phyloP scores from a whole-genome alignment of 495 filamentous ascomycete species.

The Penicillium subrubescens region DNA sequence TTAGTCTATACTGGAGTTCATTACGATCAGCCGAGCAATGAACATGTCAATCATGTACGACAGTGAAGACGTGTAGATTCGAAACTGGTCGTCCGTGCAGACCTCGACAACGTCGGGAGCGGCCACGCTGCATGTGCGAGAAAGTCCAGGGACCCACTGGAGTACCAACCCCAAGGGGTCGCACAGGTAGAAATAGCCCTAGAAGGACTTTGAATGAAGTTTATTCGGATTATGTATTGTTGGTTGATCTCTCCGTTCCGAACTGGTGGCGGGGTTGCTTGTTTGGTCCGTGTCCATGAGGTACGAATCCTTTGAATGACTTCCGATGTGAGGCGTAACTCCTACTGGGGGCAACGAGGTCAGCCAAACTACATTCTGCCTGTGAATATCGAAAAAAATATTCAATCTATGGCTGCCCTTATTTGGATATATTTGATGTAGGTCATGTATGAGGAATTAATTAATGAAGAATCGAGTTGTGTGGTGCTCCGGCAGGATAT shows the following conservation, averaged over 20 bases:
- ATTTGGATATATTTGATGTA: too few species aligned
- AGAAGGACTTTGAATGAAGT: neutral
- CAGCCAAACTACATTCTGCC: too few species aligned
- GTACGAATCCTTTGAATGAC: too few species aligned
- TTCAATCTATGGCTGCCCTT: too few species aligned
- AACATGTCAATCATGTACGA: constrained; percentile 17
- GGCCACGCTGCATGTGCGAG: constrained; percentile 14
- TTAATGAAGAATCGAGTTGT: too few species aligned
- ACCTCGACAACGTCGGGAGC: constrained; percentile 15
- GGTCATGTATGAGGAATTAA: too few species aligned
- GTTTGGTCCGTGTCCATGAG: neutral
- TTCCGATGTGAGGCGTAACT: too few species aligned
- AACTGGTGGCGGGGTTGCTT: neutral
- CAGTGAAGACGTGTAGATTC: neutral
- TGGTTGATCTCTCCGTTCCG: neutral
- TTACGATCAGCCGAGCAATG: neutral
- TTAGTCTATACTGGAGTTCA: neutral
- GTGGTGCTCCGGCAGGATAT: neutral
- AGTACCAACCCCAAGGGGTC: neutral
- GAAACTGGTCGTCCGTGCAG: constrained; percentile 22
- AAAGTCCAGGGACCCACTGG: constrained; percentile 19
- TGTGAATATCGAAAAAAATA: too few species aligned
- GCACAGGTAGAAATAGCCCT: neutral
- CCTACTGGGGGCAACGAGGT: too few species aligned
- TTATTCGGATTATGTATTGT: too few species aligned